phyloP scores from a whole-genome alignment of 805 yeast genomes.

The Myxozyma nipponensis region DNA sequence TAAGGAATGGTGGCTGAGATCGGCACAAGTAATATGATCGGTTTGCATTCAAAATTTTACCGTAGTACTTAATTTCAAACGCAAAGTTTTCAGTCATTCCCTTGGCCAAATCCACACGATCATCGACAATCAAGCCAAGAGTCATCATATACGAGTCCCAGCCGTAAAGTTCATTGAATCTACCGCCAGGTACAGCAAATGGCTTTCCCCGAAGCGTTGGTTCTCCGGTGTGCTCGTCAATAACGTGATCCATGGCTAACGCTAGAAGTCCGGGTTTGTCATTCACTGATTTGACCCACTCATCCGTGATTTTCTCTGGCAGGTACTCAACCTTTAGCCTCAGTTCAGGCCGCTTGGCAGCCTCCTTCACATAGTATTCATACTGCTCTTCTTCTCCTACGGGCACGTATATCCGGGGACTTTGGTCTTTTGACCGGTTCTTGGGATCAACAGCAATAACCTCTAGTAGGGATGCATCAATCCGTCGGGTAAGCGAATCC shows the following conservation, averaged over 20 bases:
- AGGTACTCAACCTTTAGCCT: slow-evolving; percentile 70
- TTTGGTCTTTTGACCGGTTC: slow-evolving; percentile 57
- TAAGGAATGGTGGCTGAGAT: slow-evolving; percentile 94
- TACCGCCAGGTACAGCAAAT: slow-evolving; percentile 94
- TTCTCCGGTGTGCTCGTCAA: slow-evolving; percentile 51
- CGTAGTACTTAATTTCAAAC: slow-evolving; percentile 84
- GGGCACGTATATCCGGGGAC: slow-evolving; percentile 79
- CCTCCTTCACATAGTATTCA: slow-evolving; percentile 57
- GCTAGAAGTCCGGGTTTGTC: slow-evolving; percentile 82
- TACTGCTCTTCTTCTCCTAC: slow-evolving; percentile 63
- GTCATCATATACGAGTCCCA: slow-evolving; percentile 97
- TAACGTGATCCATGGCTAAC: slow-evolving; percentile 57
- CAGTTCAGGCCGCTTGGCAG: slow-evolving; percentile 52
- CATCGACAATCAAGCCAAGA: slow-evolving; percentile 70
- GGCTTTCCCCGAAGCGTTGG: slow-evolving; percentile 62
- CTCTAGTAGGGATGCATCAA: slow-evolving; percentile 58
- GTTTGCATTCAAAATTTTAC: slow-evolving; percentile 90
- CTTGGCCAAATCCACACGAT: slow-evolving; percentile 63
- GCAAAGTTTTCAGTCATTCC: slow-evolving; percentile 92
- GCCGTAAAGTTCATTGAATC: slow-evolving; percentile 94
- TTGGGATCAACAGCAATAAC: slow-evolving; percentile 77
- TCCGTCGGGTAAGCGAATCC: slow-evolving; percentile 68
- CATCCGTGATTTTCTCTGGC: slow-evolving; percentile 72
- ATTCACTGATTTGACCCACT: slow-evolving; percentile 71
- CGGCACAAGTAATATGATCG: slow-evolving; percentile 85